Conservation (phyloP, 306 rosid species). For the Pterocarpus santalinus region DNA sequence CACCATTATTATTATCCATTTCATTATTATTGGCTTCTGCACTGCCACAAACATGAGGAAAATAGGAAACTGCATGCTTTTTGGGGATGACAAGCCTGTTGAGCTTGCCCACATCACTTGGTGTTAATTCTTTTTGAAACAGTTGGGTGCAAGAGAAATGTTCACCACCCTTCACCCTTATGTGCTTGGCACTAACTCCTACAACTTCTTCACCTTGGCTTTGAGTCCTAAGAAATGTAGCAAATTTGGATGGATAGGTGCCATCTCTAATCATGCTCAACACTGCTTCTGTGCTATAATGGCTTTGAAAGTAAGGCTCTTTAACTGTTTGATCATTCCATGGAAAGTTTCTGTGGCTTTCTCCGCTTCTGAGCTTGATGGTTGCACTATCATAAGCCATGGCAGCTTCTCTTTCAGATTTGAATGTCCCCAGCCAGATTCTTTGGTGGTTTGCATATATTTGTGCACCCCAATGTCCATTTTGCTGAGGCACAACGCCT, state of each 20-base stretch:
- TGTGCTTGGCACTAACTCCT: neutral
- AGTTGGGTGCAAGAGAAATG: conserved; percentile 58
- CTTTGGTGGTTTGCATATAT: conserved; percentile 88
- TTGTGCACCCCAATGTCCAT: conserved; percentile 94
- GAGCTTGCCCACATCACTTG: conserved; percentile 91
- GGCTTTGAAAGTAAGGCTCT: conserved; percentile 74
- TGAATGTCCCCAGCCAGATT: conserved; percentile 94
- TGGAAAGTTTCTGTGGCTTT: conserved; percentile 74
- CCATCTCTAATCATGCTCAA: conserved; percentile 85
- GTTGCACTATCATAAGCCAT: conserved; percentile 89
- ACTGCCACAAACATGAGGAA: conserved; percentile 55
- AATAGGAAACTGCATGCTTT: conserved; percentile 72
- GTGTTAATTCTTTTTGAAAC: conserved; percentile 84
- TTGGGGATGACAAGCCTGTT: conserved; percentile 88
- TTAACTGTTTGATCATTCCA: conserved; percentile 67
- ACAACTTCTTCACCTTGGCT: conserved; percentile 31
- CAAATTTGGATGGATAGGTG: conserved; percentile 69
- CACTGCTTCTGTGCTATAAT: conserved; percentile 56
- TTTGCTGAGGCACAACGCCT: conserved; percentile 86
- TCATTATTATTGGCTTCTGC: neutral
- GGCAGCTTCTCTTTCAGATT: conserved; percentile 74
- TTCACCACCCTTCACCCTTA: conserved; percentile 45
- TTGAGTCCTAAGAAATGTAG: conserved; percentile 51
- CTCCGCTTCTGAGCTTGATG: conserved; percentile 73
- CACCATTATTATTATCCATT: neutral